These are phyloP conservation scores for Talaromyces rugulosus DNA, from an alignment of 2,329 filamentous ascomycete genomes.

Conservation along the genomic window DNA sequence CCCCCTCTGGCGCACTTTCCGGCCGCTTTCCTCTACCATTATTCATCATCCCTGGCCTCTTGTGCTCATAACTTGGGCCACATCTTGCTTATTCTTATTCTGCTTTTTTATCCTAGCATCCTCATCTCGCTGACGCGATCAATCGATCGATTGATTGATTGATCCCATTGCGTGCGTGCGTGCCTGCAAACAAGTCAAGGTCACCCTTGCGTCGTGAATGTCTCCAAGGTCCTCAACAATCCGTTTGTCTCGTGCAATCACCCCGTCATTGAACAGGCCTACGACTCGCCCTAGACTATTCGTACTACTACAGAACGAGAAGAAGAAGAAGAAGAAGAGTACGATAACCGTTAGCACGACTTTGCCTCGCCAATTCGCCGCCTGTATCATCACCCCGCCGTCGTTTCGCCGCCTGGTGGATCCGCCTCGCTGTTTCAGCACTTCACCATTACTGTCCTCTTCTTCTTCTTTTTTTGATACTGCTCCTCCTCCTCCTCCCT, in stretches of 20 bases:
- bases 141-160: neutral
- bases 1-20: neutral
- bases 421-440: neutral
- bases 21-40: neutral
- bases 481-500: neutral
- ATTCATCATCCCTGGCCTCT: neutral
- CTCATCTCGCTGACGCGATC: neutral
- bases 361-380: neutral
- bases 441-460: neutral
- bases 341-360: neutral
- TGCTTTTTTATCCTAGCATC: neutral
- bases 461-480: too few relatives aligned
- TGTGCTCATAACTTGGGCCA: neutral
- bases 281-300: neutral
- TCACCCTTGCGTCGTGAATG: conserved; percentile 21
- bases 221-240: conserved; percentile 33
- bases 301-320: neutral
- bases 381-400: neutral
- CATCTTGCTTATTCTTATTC: neutral
- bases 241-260: conserved; percentile 4
- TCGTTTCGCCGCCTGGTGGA: neutral
- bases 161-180: neutral
- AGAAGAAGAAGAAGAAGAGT: neutral
- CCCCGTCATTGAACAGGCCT: neutral
- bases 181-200: neutral